Evolutionary conservation across 2,329 filamentous ascomycete species (phyloP).

Genomic region (Zymoseptoria pseudotritici): DNA sequence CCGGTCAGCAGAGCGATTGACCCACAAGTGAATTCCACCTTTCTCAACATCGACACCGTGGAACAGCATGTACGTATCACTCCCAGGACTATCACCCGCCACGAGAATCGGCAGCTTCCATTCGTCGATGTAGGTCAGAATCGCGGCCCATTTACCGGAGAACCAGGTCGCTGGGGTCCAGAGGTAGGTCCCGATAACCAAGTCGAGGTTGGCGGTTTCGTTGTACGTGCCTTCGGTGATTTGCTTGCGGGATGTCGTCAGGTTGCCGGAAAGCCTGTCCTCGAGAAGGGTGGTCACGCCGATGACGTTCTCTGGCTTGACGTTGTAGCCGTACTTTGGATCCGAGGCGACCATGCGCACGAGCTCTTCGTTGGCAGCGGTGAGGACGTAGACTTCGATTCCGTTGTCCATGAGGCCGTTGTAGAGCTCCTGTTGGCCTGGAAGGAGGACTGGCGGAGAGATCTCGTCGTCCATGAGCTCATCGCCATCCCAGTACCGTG

Average conservation of each 20-base stretch:
- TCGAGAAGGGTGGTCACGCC: slow-evolving; percentile 36
- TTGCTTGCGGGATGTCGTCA: slow-evolving; percentile 36
- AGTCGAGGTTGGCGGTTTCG: slow-evolving; percentile 33
- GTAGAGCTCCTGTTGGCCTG: slow-evolving; percentile 39
- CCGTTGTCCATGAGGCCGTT: slow-evolving; percentile 38
- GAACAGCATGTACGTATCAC: slow-evolving; percentile 41
- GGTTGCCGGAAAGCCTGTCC: slow-evolving; percentile 23
- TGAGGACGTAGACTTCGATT: slow-evolving; percentile 40
- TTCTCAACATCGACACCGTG: slow-evolving; percentile 38
- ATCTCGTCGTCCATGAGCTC: slow-evolving; percentile 26
- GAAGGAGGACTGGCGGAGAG: slow-evolving; percentile 33
- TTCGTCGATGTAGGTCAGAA: slow-evolving; percentile 31
- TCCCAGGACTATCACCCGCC: slow-evolving; percentile 39
- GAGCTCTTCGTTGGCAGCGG: slow-evolving; percentile 38
- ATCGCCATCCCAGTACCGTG: slow-evolving; percentile 33
- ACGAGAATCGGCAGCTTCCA: slow-evolving; percentile 40
- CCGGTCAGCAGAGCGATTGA: slow-evolving; percentile 34
- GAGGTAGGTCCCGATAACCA: slow-evolving; percentile 36
- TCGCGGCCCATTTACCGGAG: slow-evolving; percentile 39
- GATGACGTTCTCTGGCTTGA: slow-evolving; percentile 39
- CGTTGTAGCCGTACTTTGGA: slow-evolving; percentile 41
- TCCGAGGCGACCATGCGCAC: slow-evolving; percentile 43
- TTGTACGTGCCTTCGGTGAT: slow-evolving; percentile 34
- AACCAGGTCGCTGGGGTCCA: slow-evolving; percentile 41
- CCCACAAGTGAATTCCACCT: slow-evolving; percentile 38